Conservation (phyloP, 2,329 filamentous ascomycete genomes). For the Xylaria multiplex region DNA sequence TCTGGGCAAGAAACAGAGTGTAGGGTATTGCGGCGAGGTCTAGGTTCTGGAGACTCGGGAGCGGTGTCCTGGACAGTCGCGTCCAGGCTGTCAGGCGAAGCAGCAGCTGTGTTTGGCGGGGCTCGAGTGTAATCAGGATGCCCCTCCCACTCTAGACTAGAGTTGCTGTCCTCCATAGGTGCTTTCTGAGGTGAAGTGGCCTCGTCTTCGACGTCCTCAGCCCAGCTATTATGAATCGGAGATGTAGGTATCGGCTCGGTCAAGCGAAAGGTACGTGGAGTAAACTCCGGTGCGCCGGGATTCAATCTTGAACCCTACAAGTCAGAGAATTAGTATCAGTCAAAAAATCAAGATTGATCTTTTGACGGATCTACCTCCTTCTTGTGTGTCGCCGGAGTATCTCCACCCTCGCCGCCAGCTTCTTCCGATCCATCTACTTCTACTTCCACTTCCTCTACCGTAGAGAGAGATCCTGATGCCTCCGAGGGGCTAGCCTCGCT, state of each 20-base stretch:
- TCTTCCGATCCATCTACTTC: slow-evolving; percentile 37
- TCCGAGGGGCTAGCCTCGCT: slow-evolving; percentile 33
- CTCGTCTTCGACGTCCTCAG: slow-evolving; percentile 46
- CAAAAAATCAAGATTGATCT: slow-evolving; percentile 53
- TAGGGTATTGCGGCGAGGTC: slow-evolving; percentile 45
- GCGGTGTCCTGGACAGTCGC: slow-evolving; percentile 20
- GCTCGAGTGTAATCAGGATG: slow-evolving; percentile 27
- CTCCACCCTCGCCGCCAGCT: slow-evolving; percentile 42
- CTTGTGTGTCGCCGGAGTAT: slow-evolving; percentile 52
- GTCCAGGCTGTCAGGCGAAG: slow-evolving; percentile 34
- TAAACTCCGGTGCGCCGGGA: slow-evolving; percentile 65
- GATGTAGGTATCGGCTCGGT: slow-evolving; percentile 32
- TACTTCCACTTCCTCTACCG: slow-evolving; percentile 30
- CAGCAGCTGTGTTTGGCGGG: slow-evolving; percentile 35
- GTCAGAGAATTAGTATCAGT: slow-evolving; percentile 56
- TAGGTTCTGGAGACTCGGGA: slow-evolving; percentile 33
- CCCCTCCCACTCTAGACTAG: slow-evolving; percentile 33
- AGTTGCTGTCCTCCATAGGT: slow-evolving; percentile 30
- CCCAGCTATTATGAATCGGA: slow-evolving; percentile 44
- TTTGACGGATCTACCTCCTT: slow-evolving; percentile 62
- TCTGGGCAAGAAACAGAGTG: slow-evolving; percentile 46
- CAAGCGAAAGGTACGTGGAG: slow-evolving; percentile 54
- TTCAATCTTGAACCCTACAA: slow-evolving; percentile 64
- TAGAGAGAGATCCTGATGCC: slow-evolving; percentile 21
- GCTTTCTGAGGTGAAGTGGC: slow-evolving; percentile 21